Evolutionary conservation across 2,329 filamentous ascomycete species (phyloP).

Genomic region (Tolypocladium sp.): DNA sequence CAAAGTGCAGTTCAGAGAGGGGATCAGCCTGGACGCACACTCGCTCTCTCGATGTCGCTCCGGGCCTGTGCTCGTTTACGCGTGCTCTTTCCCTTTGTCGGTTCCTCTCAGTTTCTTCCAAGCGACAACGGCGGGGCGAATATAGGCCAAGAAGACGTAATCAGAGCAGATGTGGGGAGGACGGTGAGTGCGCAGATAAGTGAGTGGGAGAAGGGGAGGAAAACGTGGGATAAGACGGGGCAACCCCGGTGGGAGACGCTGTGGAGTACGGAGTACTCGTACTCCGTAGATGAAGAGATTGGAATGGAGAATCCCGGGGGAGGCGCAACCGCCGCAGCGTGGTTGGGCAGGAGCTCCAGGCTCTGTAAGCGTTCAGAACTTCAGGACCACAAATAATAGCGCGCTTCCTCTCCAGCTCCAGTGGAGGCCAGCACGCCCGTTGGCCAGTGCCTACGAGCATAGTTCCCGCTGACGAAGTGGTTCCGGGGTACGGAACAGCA

Average conservation of each 20-base stretch:
- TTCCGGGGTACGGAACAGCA: not conserved
- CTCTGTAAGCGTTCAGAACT: no score
- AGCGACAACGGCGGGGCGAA: not conserved
- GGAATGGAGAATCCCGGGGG: constrained; percentile 1
- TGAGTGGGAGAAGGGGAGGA: not conserved
- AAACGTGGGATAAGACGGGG: not conserved
- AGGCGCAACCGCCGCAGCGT: not conserved
- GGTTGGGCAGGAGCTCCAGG: not conserved
- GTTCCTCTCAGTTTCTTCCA: not conserved
- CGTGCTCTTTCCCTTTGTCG: not conserved
- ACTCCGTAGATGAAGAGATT: not conserved
- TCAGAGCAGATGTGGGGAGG: not conserved
- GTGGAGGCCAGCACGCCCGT: not conserved
- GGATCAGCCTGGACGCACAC: not conserved
- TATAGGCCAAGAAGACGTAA: not conserved
- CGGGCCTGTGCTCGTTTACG: not conserved
- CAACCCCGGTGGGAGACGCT: not conserved
- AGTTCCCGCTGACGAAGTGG: not conserved
- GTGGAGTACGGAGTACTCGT: no score
- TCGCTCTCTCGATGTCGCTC: not conserved
- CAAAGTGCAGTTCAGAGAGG: not conserved
- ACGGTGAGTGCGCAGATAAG: not conserved
- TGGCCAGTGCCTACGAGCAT: not conserved
- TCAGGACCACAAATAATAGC: not conserved
- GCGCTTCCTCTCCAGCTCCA: not conserved